Percentiles rank a stretch among this genome's conserved stretches.
These are phyloP conservation scores for Aspergillus neotritici DNA, from an alignment of 2,329 filamentous ascomycete species.

Conservation along the genomic window DNA sequence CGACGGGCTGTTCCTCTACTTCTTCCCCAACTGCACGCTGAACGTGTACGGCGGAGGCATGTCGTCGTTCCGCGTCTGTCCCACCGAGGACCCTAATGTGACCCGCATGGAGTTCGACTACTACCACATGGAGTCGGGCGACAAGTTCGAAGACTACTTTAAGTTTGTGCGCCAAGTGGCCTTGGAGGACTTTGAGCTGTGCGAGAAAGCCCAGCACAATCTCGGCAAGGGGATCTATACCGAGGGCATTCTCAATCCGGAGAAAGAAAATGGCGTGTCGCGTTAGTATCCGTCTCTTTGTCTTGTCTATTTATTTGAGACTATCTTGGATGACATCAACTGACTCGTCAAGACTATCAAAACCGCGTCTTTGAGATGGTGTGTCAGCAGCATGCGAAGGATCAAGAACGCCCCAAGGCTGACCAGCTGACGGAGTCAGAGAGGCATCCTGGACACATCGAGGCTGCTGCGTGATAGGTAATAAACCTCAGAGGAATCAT, in stretches of 20 bases:
- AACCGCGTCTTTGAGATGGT: conserved; percentile 44
- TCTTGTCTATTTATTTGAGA: not conserved
- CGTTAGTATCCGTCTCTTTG: conserved; percentile 31
- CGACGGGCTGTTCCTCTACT: conserved; percentile 53
- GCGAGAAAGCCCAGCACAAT: conserved; percentile 52
- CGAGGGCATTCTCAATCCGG: conserved; percentile 52
- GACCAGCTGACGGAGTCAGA: conserved; percentile 5
- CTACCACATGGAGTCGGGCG: conserved; percentile 47
- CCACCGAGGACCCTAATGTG: conserved; percentile 45
- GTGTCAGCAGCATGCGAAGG: conserved; percentile 37
- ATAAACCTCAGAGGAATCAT: no score
- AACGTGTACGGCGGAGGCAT: conserved; percentile 56
- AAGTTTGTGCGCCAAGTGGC: conserved; percentile 54
- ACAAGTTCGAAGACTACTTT: conserved; percentile 54
- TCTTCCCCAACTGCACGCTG: conserved; percentile 53
- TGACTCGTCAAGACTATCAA: conserved; percentile 38
- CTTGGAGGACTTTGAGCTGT: conserved; percentile 53
- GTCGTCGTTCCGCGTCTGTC: conserved; percentile 53
- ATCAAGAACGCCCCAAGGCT: conserved; percentile 13
- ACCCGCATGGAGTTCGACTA: conserved; percentile 57
- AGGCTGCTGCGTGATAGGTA: conserved; percentile 3
- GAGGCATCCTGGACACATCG: conserved; percentile 1
- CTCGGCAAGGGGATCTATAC: conserved; percentile 50
- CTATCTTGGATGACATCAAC: not conserved
- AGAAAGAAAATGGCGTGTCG: conserved; percentile 52